Evolutionary conservation across 768 basidiomycete species (phyloP).

Genomic region (Lentinula sp.): DNA sequence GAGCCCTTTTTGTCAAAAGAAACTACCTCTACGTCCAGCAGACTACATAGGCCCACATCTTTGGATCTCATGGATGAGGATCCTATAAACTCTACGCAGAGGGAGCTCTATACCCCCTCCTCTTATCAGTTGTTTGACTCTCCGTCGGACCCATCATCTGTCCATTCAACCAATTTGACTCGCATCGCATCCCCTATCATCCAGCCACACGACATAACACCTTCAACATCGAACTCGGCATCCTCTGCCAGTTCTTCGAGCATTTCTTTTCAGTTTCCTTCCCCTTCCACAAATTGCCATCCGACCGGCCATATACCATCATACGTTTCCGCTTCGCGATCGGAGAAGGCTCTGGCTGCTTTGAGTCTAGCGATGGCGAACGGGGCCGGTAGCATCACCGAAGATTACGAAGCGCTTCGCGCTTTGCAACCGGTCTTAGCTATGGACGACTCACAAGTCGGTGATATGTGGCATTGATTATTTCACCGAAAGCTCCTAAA

Average conservation of each 20-base stretch:
- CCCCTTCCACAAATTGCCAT: slow-evolving; percentile 2
- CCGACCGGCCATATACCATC: slow-evolving; percentile 11
- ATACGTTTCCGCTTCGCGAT: slow-evolving; percentile 27
- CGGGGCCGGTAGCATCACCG: slow-evolving; percentile 48
- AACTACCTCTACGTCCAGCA: slow-evolving; percentile 11
- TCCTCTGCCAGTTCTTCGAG: slow-evolving; percentile 35
- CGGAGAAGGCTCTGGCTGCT: slow-evolving; percentile 57
- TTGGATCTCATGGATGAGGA: slow-evolving; percentile 37
- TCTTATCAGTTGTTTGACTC: slow-evolving; percentile 21
- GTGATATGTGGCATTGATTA: slow-evolving; percentile 52
- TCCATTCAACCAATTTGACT: slow-evolving; percentile 10
- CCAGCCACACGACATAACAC: slow-evolving; percentile 15
- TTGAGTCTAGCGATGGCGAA: slow-evolving; percentile 56
- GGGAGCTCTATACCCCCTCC: slow-evolving; percentile 18
- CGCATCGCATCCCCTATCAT: slow-evolving; percentile 5
- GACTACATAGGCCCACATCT: slow-evolving; percentile 31
- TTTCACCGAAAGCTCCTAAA: background rate
- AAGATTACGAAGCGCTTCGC: slow-evolving; percentile 48
- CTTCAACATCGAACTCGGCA: slow-evolving; percentile 27
- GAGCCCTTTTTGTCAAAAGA: slow-evolving; percentile 12
- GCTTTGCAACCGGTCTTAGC: slow-evolving; percentile 24
- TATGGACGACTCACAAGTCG: slow-evolving; percentile 39
- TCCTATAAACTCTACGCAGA: slow-evolving; percentile 19
- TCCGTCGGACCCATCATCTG: slow-evolving; percentile 27
- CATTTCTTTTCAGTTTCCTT: slow-evolving; percentile 25